These are phyloP conservation scores for Xylaria curta DNA, from an alignment of 495 filamentous ascomycete genomes.

Conservation along the genomic window DNA sequence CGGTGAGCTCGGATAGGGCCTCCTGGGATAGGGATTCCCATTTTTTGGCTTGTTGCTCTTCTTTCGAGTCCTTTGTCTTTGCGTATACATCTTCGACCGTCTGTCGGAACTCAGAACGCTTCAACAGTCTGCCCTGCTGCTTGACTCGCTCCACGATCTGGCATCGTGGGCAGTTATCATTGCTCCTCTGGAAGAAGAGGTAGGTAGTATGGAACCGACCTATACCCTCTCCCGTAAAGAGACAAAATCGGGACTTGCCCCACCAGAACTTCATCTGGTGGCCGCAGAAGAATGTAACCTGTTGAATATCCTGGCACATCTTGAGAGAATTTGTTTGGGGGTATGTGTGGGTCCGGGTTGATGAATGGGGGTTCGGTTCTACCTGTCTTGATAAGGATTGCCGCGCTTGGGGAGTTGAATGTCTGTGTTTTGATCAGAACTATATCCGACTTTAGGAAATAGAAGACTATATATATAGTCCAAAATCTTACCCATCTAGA, in stretches of 20 bases:
- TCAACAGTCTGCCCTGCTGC: background rate
- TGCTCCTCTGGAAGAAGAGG: background rate
- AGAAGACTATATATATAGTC: background rate
- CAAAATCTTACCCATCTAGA: background rate
- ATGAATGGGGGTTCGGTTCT: background rate
- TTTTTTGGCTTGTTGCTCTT: background rate
- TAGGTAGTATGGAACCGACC: slow-evolving; percentile 1
- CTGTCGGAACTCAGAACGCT: background rate
- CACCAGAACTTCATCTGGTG: slow-evolving; percentile 17
- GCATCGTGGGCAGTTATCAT: background rate
- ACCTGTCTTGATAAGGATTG: background rate
- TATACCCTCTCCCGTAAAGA: background rate
- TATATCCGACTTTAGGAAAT: background rate
- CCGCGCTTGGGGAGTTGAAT: background rate
- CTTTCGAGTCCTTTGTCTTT: background rate
- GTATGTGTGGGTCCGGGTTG: background rate
- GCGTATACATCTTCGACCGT: background rate
- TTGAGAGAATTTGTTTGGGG: background rate
- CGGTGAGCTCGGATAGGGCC: background rate
- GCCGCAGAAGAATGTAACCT: slow-evolving; percentile 14
- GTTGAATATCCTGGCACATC: slow-evolving; percentile 19
- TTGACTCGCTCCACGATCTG: background rate
- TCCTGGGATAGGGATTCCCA: background rate
- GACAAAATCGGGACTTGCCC: slow-evolving; percentile 9
- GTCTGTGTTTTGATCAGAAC: background rate